Conservation (phyloP, 176 grass and related monocot genomes). For the Neostapfia colusana region DNA sequence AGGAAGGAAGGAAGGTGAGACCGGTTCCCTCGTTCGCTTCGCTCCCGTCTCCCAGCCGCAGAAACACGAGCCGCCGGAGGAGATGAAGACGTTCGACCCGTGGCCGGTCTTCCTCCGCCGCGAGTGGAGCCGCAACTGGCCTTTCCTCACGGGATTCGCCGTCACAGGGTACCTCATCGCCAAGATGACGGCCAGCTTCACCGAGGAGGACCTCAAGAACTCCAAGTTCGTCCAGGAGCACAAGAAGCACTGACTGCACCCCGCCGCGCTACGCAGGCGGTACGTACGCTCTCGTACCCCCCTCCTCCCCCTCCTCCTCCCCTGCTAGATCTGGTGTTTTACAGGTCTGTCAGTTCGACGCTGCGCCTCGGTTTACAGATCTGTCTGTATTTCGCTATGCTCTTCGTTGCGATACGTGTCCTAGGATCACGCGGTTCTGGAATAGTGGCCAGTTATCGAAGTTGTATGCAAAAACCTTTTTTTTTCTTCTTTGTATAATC, state of each 20-base stretch:
- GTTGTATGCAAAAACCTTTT: no score
- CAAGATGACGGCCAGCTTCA: slow-evolving; percentile 65
- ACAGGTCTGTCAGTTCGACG: neutral
- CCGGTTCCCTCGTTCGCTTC: no score
- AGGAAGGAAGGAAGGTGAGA: no score
- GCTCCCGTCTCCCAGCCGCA: no score
- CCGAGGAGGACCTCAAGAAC: slow-evolving; percentile 77
- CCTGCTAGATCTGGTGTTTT: neutral
- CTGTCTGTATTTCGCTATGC: neutral
- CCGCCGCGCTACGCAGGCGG: neutral
- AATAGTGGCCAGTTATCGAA: neutral
- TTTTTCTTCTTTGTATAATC: neutral
- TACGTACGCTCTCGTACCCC: neutral
- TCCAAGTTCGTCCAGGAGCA: slow-evolving; percentile 77
- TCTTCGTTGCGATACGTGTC: neutral
- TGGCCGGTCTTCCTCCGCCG: slow-evolving; percentile 96
- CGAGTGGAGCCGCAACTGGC: slow-evolving; percentile 74
- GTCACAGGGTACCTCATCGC: slow-evolving; percentile 56
- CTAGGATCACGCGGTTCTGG: neutral
- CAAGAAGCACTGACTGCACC: slow-evolving; percentile 35
- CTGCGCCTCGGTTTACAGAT: no score
- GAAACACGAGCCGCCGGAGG: no score
- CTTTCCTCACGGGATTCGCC: slow-evolving; percentile 84
- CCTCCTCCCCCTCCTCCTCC: no score
- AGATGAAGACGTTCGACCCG: slow-evolving; percentile 75